phyloP scores from a whole-genome alignment of 768 basidiomycete species.

The Hirschioporus abietinus region DNA sequence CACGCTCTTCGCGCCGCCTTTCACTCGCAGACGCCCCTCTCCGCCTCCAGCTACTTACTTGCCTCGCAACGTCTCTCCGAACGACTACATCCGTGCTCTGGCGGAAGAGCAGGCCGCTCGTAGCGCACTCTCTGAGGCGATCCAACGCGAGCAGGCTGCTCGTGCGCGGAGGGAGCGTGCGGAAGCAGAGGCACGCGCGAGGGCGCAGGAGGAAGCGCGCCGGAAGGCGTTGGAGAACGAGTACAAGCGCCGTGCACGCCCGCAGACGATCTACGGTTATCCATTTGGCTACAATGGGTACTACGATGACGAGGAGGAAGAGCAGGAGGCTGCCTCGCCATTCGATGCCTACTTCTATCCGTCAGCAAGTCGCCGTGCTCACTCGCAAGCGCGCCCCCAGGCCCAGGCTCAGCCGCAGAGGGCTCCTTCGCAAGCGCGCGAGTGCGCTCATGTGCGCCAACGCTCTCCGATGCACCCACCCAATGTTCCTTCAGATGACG shows the following conservation, averaged over 20 bases:
- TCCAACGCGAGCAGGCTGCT: neutral
- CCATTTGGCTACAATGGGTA: neutral
- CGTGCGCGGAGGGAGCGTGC: neutral
- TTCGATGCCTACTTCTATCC: neutral
- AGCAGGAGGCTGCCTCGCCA: neutral
- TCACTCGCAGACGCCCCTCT: neutral
- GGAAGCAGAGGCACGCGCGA: neutral
- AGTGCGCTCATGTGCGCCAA: neutral
- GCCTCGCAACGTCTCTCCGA: neutral
- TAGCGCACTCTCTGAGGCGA: neutral
- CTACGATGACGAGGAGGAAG: neutral
- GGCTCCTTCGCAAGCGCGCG: neutral
- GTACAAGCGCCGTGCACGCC: neutral
- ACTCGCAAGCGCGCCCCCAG: neutral
- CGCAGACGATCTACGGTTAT: neutral
- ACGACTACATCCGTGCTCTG: slow-evolving; percentile 2
- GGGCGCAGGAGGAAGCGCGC: neutral
- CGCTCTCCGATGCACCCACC: neutral
- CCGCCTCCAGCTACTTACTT: neutral
- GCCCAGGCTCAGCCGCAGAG: neutral
- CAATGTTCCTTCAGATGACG: neutral
- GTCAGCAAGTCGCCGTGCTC: neutral
- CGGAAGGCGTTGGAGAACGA: neutral
- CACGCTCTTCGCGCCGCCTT: neutral
- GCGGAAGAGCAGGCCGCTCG: slow-evolving; percentile 4